Percentiles rank a stretch among this genome's conserved stretches.
Conservation (phyloP, 2,329 filamentous ascomycete genomes). For the Pestalotiopsis sp. region DNA sequence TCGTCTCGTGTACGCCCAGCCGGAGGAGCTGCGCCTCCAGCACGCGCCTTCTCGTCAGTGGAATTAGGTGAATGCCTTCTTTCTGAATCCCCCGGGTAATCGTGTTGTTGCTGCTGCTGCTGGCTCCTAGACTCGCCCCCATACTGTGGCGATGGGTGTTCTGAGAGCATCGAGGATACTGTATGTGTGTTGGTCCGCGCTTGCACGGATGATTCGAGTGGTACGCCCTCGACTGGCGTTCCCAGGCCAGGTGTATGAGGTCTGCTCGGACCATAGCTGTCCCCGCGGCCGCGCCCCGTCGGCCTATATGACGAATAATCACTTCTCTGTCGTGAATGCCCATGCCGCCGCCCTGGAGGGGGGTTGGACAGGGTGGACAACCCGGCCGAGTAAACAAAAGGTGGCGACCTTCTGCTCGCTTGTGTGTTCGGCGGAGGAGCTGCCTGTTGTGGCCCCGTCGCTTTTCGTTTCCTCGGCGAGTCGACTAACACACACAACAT, state of each 20-base stretch:
- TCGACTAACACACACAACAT: conserved; percentile 61
- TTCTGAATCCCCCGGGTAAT: conserved; percentile 5
- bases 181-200: conserved; percentile 9
- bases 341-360: conserved; percentile 53
- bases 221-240: conserved; percentile 28
- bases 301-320: conserved; percentile 56
- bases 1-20: conserved; percentile 12
- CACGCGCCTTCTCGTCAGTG: conserved; percentile 13
- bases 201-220: not conserved
- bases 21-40: conserved; percentile 7
- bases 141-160: conserved; percentile 14
- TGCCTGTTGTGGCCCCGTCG: conserved; percentile 54
- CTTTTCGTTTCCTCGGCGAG: conserved; percentile 85
- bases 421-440: conserved; percentile 46
- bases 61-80: conserved; percentile 14
- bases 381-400: conserved; percentile 49
- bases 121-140: conserved; percentile 11
- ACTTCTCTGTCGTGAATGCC: conserved; percentile 65
- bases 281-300: conserved; percentile 36
- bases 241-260: conserved; percentile 38
- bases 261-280: conserved; percentile 33
- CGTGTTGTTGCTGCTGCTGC: not conserved
- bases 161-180: conserved; percentile 15
- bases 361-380: conserved; percentile 53
- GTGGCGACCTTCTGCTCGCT: conserved; percentile 50